Evolutionary conservation across 257 asterid genomes (phyloP).

Genomic region (Solanum clarkiae): DNA sequence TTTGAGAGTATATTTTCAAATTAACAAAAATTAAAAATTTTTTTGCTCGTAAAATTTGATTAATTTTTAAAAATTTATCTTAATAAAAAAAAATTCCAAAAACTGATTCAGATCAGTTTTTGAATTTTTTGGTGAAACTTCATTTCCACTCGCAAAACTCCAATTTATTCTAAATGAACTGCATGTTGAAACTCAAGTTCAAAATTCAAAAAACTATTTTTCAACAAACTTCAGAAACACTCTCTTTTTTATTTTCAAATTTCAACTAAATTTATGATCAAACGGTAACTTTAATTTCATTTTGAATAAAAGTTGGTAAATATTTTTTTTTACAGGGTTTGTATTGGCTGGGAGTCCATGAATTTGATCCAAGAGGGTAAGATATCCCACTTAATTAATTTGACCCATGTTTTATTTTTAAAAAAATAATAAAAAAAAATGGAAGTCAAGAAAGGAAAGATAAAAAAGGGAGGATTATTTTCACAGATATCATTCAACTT

Average conservation of each 20-base stretch:
- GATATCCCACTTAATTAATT: background rate
- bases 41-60: too few species aligned
- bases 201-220: too few species aligned
- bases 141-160: background rate
- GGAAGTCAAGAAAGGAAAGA: background rate
- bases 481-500: too few species aligned
- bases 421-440: background rate
- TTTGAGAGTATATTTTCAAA: too few species aligned
- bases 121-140: background rate
- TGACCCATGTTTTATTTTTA: background rate
- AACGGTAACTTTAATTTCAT: background rate
- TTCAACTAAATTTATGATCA: too few species aligned
- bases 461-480: too few species aligned
- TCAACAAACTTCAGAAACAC: background rate
- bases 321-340: constrained; percentile 16
- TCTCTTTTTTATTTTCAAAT: too few species aligned
- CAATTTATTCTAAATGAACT: background rate
- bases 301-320: too few species aligned
- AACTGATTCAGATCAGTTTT: background rate
- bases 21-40: too few species aligned
- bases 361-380: constrained; percentile 53
- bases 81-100: background rate
- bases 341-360: constrained; percentile 50
- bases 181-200: too few species aligned
- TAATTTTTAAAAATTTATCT: too few species aligned